Percentiles rank a stretch among this genome's conserved stretches.
These are phyloP conservation scores for Furcasterigmium furcatum DNA, from an alignment of 2,329 filamentous ascomycete species.

Conservation along the genomic window DNA sequence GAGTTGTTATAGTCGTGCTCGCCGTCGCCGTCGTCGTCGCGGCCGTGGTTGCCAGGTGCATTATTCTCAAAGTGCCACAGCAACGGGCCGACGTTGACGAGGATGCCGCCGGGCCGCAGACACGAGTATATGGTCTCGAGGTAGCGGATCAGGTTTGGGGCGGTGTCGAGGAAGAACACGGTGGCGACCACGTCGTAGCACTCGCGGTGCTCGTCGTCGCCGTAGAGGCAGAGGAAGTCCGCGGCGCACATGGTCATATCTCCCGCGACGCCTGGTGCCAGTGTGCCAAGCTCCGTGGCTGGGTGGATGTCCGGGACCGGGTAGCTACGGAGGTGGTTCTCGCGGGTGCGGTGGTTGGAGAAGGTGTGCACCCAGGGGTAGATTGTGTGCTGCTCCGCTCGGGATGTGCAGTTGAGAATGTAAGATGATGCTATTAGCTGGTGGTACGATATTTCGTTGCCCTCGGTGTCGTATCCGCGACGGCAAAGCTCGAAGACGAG, in stretches of 20 bases:
- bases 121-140: slow-evolving; percentile 79
- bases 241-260: slow-evolving; percentile 91
- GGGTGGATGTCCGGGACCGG: slow-evolving; percentile 80
- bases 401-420: slow-evolving; percentile 65
- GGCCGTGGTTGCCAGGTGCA: slow-evolving; percentile 53
- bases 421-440: slow-evolving; percentile 84
- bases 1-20: slow-evolving; percentile 45
- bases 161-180: slow-evolving; percentile 97
- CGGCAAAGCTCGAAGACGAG: slow-evolving; percentile 83
- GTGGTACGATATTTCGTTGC: slow-evolving; percentile 96
- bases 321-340: slow-evolving; percentile 72
- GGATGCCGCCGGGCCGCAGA: slow-evolving; percentile 72
- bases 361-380: slow-evolving; percentile 87
- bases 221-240: slow-evolving; percentile 89
- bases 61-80: slow-evolving; percentile 94
- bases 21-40: slow-evolving; percentile 46
- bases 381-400: slow-evolving; percentile 64
- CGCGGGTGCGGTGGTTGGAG: slow-evolving; percentile 75
- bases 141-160: slow-evolving; percentile 88
- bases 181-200: slow-evolving; percentile 80
- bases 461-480: slow-evolving; percentile 72
- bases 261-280: slow-evolving; percentile 35
- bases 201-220: slow-evolving; percentile 54
- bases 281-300: slow-evolving; percentile 45
- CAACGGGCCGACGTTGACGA: slow-evolving; percentile 87